Conservation (phyloP, 2,329 filamentous ascomycete genomes). For the Kalmusia sp. region DNA sequence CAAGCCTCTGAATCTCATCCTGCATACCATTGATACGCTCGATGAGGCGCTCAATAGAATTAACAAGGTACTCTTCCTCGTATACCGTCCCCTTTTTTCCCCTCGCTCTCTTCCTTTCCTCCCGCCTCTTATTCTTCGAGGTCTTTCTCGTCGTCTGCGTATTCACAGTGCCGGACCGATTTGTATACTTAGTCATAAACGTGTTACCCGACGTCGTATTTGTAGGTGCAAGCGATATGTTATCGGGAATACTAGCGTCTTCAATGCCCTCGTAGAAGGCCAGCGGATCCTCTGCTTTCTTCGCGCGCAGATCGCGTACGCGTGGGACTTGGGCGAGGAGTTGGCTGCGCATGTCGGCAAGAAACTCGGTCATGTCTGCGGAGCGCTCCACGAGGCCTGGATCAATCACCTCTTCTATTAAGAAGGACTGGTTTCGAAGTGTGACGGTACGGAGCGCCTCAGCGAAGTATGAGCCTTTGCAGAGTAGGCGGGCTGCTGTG, state of each 20-base stretch:
- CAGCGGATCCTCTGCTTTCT: constrained; percentile 83
- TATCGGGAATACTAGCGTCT: constrained; percentile 78
- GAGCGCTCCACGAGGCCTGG: constrained; percentile 80
- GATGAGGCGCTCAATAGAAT: constrained; percentile 81
- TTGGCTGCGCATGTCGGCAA: constrained; percentile 91
- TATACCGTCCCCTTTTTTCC: constrained; percentile 98
- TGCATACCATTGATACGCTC: constrained; percentile 78
- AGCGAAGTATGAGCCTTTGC: constrained; percentile 85
- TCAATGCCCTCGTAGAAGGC: constrained; percentile 80
- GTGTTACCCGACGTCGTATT: constrained; percentile 79
- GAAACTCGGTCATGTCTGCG: constrained; percentile 83
- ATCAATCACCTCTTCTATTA: constrained; percentile 76
- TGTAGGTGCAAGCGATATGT: constrained; percentile 89
- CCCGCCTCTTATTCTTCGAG: constrained; percentile 83
- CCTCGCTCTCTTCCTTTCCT: constrained; percentile 92
- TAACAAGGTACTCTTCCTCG: constrained; percentile 95
- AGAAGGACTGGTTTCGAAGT: constrained; percentile 64
- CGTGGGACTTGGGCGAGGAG: constrained; percentile 85
- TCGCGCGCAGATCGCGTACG: constrained; percentile 79
- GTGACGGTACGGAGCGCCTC: constrained; percentile 84
- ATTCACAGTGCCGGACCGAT: constrained; percentile 74
- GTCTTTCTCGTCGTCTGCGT: constrained; percentile 80
- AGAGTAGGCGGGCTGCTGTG: constrained; percentile 76
- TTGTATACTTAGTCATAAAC: constrained; percentile 91
- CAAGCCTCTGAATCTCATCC: constrained; percentile 75